phyloP scores from a whole-genome alignment of 257 asterid species.

The Primulina tabacum region DNA sequence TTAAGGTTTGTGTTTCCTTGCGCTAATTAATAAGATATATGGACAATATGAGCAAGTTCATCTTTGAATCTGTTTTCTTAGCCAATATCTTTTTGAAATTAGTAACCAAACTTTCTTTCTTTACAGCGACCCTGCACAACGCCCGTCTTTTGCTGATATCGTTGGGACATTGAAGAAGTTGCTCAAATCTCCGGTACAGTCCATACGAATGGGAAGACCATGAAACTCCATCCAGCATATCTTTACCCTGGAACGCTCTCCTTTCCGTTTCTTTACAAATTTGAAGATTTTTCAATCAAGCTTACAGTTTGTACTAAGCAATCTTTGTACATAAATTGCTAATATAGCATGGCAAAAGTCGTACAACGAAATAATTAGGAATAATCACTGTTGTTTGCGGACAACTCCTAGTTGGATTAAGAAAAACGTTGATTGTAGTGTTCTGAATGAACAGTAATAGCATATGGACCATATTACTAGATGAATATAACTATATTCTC shows the following conservation, averaged over 20 bases:
- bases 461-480: too few relatives aligned
- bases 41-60: neutral
- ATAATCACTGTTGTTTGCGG: neutral
- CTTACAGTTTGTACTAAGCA: neutral
- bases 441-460: neutral
- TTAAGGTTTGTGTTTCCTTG: neutral
- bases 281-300: neutral
- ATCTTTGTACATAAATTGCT: neutral
- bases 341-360: neutral
- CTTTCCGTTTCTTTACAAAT: neutral
- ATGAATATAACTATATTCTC: too few relatives aligned
- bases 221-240: slow-evolving; percentile 21
- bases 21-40: neutral
- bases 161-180: slow-evolving; percentile 76
- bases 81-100: neutral
- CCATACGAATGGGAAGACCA: slow-evolving; percentile 63
- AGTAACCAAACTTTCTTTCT: neutral
- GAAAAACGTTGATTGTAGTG: neutral
- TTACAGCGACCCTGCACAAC: slow-evolving; percentile 67
- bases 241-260: neutral
- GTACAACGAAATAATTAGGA: neutral
- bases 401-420: neutral
- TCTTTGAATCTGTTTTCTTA: neutral
- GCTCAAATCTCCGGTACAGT: slow-evolving; percentile 73
- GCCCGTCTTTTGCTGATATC: slow-evolving; percentile 63